These are phyloP conservation scores for Solanum tacnaense DNA, from an alignment of 257 asterid species.

Conservation along the genomic window DNA sequence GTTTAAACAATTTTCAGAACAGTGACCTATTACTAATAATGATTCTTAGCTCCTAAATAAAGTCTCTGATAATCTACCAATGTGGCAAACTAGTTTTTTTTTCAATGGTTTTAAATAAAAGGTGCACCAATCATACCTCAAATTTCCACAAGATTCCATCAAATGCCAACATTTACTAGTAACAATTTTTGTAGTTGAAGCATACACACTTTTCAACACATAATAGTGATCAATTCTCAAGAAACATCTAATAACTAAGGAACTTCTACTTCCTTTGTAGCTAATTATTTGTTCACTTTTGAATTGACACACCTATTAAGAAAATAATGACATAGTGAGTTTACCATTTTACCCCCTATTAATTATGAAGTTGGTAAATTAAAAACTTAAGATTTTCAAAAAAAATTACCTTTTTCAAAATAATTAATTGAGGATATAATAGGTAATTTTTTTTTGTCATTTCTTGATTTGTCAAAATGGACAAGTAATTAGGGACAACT, in stretches of 20 bases:
- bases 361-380: no score
- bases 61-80: background rate
- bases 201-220: background rate
- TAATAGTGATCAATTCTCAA: background rate
- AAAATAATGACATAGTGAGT: no score
- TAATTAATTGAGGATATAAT: no score
- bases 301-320: no score
- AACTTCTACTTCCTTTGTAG: background rate
- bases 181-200: background rate
- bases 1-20: background rate
- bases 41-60: conserved; percentile 3
- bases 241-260: background rate
- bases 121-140: background rate
- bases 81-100: background rate
- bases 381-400: no score
- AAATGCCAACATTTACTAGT: background rate
- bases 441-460: no score
- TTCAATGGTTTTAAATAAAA: background rate
- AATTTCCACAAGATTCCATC: background rate
- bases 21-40: background rate
- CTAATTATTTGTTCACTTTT: no score
- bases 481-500: no score
- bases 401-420: no score
- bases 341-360: no score
- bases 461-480: no score